These are phyloP conservation scores for Chrysoporthe deuterocubensis DNA, from an alignment of 2,329 filamentous ascomycete species.

Conservation along the genomic window DNA sequence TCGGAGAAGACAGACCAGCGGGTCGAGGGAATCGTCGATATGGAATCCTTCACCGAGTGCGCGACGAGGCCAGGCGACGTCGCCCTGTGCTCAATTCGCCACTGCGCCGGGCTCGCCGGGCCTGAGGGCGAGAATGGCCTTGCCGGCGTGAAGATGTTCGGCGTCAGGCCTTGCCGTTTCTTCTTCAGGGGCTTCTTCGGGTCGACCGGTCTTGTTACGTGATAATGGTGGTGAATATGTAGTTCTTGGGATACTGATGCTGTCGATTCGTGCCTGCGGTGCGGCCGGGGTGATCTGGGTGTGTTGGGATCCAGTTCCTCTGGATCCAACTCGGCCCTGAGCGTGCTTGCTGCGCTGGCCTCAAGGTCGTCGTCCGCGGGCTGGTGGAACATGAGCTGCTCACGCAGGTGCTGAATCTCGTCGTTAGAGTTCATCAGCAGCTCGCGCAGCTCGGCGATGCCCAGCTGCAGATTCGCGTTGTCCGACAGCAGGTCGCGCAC, in stretches of 20 bases:
- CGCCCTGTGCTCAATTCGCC: constrained; percentile 45
- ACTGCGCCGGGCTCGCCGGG: constrained; percentile 42
- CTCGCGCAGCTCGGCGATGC: constrained; percentile 87
- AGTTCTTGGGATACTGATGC: constrained; percentile 69
- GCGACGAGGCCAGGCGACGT: constrained; percentile 47
- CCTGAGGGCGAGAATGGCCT: constrained; percentile 44
- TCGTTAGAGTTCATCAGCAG: constrained; percentile 91
- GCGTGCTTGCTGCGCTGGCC: constrained; percentile 50
- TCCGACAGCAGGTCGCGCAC: constrained; percentile 95
- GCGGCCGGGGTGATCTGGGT: constrained; percentile 25
- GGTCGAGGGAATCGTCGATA: constrained; percentile 53
- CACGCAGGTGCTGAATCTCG: constrained; percentile 84
- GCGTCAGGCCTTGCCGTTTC: constrained; percentile 62
- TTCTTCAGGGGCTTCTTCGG: constrained; percentile 71
- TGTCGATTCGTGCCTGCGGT: constrained; percentile 32
- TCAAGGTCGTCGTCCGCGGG: constrained; percentile 54
- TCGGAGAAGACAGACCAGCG: constrained; percentile 70
- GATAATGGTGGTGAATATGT: constrained; percentile 95
- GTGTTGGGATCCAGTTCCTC: constrained; percentile 39
- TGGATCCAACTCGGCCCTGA: constrained; percentile 73
- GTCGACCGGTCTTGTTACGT: constrained; percentile 68
- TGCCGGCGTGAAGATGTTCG: constrained; percentile 65
- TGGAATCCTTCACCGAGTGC: constrained; percentile 53
- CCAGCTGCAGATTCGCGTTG: constrained; percentile 90
- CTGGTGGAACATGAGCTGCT: constrained; percentile 81